phyloP scores from a whole-genome alignment of 495 filamentous ascomycete genomes.

The Penicillium lividum region DNA sequence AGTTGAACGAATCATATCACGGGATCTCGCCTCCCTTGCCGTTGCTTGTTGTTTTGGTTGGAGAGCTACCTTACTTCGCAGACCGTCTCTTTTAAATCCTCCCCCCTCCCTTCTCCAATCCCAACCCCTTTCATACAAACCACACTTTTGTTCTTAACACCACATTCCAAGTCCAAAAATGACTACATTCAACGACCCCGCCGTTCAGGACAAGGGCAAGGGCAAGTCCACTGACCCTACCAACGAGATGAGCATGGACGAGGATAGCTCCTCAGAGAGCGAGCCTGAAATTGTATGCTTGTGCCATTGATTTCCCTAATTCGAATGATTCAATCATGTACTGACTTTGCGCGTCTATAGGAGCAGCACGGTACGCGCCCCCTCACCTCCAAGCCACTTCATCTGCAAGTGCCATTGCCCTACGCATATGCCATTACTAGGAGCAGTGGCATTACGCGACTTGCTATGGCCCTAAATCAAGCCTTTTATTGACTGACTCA shows the following conservation, averaged over 20 bases:
- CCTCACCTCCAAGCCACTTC: background rate
- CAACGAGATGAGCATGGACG: conserved; percentile 64
- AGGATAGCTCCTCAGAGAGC: conserved; percentile 67
- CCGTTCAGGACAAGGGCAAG: conserved; percentile 55
- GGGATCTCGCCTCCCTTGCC: conserved; percentile 29
- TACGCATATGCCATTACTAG: background rate
- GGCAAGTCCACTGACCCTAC: conserved; percentile 57
- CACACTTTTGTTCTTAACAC: background rate
- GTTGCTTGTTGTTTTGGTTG: conserved; percentile 32
- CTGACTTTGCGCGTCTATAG: conserved; percentile 28
- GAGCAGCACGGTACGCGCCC: conserved; percentile 36
- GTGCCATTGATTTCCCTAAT: background rate
- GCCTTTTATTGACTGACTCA: background rate
- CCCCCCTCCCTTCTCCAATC: conserved; percentile 7
- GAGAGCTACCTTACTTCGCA: conserved; percentile 26
- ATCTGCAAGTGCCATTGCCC: background rate
- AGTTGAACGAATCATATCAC: conserved; percentile 25
- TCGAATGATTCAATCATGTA: background rate
- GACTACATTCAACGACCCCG: conserved; percentile 35
- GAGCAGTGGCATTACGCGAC: background rate
- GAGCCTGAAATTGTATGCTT: conserved; percentile 63
- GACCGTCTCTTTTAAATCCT: conserved; percentile 30
- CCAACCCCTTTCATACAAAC: conserved; percentile 7
- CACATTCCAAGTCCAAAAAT: conserved; percentile 31
- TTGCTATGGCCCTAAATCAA: background rate